A percentile compares a stretch with the other conserved stretches of the same genome.
Evolutionary conservation across 495 filamentous ascomycete genomes (phyloP).

Genomic region (Talaromyces borbonicus): DNA sequence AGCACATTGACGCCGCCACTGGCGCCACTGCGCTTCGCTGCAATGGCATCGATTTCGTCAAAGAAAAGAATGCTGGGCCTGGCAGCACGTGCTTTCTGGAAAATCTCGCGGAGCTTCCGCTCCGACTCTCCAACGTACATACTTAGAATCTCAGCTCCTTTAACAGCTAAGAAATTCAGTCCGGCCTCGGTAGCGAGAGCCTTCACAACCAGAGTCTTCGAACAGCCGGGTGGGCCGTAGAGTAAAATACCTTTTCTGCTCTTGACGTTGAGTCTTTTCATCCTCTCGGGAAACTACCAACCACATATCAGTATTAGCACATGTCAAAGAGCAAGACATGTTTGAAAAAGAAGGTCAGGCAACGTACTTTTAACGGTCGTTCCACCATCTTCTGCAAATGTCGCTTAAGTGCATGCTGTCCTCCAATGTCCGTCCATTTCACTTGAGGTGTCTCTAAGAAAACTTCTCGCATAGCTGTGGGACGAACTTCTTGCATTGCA

Average conservation of each 20-base stretch:
- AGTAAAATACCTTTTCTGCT: constrained; percentile 78
- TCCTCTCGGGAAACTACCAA: constrained; percentile 49
- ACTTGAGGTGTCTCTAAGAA: constrained; percentile 82
- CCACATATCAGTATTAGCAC: constrained; percentile 5
- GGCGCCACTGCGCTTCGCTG: constrained; percentile 52
- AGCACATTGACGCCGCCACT: constrained; percentile 66
- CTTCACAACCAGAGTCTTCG: constrained; percentile 88
- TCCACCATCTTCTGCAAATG: constrained; percentile 53
- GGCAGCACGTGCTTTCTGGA: constrained; percentile 76
- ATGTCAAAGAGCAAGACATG: too few species aligned
- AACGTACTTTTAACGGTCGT: constrained; percentile 53
- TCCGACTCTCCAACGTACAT: constrained; percentile 99
- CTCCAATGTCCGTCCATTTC: constrained; percentile 83
- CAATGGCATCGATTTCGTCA: constrained; percentile 94
- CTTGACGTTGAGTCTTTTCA: constrained; percentile 48
- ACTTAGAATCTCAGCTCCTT: constrained; percentile 89
- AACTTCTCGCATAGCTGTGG: constrained; percentile 84
- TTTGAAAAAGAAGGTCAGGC: neutral
- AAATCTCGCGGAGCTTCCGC: constrained; percentile 76
- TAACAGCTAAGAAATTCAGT: constrained; percentile 91
- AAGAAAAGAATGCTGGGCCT: constrained; percentile 95
- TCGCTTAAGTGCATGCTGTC: constrained; percentile 71
- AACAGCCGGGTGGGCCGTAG: constrained; percentile 92
- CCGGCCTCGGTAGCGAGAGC: constrained; percentile 87
- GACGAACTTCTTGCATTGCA: constrained; percentile 51